These are phyloP conservation scores for Cicer chorassanicum DNA, from an alignment of 306 rosid species.

Conservation along the genomic window DNA sequence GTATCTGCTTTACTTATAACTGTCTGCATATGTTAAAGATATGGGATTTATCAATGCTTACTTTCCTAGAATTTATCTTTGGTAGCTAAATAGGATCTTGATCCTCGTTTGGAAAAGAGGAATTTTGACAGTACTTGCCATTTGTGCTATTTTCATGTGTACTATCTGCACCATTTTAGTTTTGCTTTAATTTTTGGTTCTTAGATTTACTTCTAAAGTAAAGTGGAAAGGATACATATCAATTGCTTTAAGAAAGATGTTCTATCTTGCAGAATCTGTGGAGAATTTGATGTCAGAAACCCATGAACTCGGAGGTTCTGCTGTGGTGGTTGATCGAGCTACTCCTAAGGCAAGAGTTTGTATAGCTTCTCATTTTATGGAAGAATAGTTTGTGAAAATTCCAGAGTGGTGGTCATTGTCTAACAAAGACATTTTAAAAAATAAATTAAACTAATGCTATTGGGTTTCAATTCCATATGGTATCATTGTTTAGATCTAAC, in stretches of 20 bases:
- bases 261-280: conserved; percentile 76
- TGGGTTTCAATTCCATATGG: conserved; percentile 12
- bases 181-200: conserved; percentile 13
- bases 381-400: conserved; percentile 10
- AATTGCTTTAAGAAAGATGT: conserved; percentile 29
- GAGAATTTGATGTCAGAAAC: conserved; percentile 91
- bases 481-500: conserved; percentile 15
- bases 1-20: not conserved
- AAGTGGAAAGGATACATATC: conserved; percentile 5
- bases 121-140: not conserved
- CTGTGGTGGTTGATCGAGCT: conserved; percentile 96
- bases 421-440: conserved; percentile 1
- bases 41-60: not conserved
- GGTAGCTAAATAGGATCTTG: conserved; percentile 27
- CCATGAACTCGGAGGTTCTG: conserved; percentile 88
- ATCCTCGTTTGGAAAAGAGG: conserved; percentile 20
- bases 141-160: conserved; percentile 10
- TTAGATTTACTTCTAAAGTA: conserved; percentile 25
- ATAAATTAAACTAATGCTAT: conserved; percentile 13
- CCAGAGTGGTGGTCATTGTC: conserved; percentile 4
- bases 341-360: conserved; percentile 88
- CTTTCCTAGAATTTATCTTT: not conserved
- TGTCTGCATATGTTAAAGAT: conserved; percentile 25
- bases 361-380: conserved; percentile 28
- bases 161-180: not conserved